Conservation (phyloP, 371 early-diverging fungal species). For the Syncephalastrum sp. region DNA sequence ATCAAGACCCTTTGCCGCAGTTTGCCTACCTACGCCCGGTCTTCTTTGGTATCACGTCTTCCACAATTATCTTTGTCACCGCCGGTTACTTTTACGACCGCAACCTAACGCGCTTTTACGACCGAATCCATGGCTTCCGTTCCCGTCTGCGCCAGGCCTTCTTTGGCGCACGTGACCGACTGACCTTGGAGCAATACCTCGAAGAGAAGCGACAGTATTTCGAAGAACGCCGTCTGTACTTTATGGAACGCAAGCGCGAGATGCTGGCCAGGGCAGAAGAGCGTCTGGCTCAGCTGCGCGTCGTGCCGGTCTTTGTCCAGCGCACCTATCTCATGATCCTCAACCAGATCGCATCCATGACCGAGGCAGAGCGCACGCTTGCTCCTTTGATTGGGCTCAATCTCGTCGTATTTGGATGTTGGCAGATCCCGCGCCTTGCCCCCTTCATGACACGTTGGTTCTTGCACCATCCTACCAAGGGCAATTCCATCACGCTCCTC, state of each 20-base stretch:
- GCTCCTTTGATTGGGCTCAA: conserved; percentile 68
- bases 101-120: not conserved
- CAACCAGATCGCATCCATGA: conserved; percentile 38
- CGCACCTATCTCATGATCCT: conserved; percentile 42
- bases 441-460: conserved; percentile 73
- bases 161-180: conserved; percentile 4
- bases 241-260: conserved; percentile 18
- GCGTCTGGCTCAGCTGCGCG: conserved; percentile 10
- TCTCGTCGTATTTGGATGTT: conserved; percentile 64
- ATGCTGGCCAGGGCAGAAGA: not conserved
- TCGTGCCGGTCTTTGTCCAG: conserved; percentile 45
- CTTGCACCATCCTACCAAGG: conserved; percentile 58
- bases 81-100: conserved; percentile 5
- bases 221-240: conserved; percentile 9
- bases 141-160: conserved; percentile 8
- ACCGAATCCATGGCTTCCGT: conserved; percentile 3
- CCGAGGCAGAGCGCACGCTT: conserved; percentile 54
- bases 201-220: conserved; percentile 12
- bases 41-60: conserved; percentile 5
- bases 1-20: too few species aligned
- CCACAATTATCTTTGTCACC: not conserved
- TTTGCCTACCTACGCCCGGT: conserved; percentile 1
- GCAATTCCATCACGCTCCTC: conserved; percentile 64
- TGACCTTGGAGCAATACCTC: conserved; percentile 9
- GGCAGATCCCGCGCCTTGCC: conserved; percentile 62